phyloP scores from a whole-genome alignment of 2,329 filamentous ascomycete species.

The Sarocladium oryzae region DNA sequence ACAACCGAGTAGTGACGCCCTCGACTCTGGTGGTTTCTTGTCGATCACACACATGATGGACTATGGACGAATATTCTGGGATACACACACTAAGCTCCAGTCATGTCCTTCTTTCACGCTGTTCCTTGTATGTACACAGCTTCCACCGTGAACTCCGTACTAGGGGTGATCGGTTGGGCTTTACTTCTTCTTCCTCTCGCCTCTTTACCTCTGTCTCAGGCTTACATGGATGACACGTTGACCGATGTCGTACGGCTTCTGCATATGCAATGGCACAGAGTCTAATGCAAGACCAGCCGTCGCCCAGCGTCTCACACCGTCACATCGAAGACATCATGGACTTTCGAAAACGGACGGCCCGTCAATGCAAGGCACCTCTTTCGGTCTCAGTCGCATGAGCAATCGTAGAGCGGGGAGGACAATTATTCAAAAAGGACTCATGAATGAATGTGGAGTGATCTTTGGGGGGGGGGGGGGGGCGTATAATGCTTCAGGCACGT shows the following conservation, averaged over 20 bases:
- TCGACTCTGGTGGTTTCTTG: no score
- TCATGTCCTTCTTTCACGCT: not conserved
- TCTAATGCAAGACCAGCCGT: slow-evolving; percentile 2
- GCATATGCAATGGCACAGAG: slow-evolving; percentile 1
- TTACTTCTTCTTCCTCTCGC: not conserved
- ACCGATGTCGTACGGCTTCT: not conserved
- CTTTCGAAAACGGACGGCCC: not conserved
- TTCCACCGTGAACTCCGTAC: not conserved
- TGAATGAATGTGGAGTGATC: no score
- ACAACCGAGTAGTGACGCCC: no score
- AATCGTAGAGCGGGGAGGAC: no score
- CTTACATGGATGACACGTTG: slow-evolving; percentile 5
- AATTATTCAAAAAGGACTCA: no score
- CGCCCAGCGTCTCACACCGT: not conserved
- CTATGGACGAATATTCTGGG: no score
- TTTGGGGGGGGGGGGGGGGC: no score
- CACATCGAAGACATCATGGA: not conserved
- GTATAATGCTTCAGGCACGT: no score
- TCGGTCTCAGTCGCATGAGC: no score
- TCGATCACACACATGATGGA: no score
- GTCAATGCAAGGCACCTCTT: no score
- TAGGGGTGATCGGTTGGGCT: not conserved
- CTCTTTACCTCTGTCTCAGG: not conserved
- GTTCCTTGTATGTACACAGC: not conserved
- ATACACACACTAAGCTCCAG: no score